These are phyloP conservation scores for Pterulicium gracile DNA, from an alignment of 1,284 basidiomycete species.

Conservation along the genomic window DNA sequence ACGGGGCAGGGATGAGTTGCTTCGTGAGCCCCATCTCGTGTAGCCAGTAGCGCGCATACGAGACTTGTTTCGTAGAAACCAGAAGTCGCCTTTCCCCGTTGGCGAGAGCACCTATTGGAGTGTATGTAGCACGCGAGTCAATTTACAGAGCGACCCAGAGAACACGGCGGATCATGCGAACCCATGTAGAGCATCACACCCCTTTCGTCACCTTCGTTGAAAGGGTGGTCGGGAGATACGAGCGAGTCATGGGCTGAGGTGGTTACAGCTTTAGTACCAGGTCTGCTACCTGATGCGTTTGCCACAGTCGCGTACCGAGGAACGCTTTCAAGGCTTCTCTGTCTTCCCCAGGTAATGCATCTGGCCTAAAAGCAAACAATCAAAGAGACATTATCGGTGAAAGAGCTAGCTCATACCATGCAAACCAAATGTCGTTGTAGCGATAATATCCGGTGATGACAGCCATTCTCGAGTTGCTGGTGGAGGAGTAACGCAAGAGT, in stretches of 20 bases:
- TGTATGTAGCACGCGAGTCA: conserved; percentile 9
- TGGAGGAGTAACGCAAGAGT: conserved; percentile 7
- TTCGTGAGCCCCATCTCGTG: conserved; percentile 62
- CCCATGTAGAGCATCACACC: conserved; percentile 68
- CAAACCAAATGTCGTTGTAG: conserved; percentile 69
- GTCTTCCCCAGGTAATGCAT: conserved; percentile 24
- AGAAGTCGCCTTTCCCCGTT: conserved; percentile 62
- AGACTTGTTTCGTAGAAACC: conserved; percentile 74
- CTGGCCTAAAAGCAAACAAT: conserved; percentile 1
- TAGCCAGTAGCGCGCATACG: conserved; percentile 80
- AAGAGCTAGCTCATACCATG: conserved; percentile 35
- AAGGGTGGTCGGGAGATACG: conserved; percentile 61
- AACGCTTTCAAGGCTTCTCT: conserved; percentile 57
- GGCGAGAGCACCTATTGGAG: conserved; percentile 52
- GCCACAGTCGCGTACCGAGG: conserved; percentile 25
- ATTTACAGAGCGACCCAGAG: not conserved
- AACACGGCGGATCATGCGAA: conserved; percentile 16
- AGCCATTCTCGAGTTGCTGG: conserved; percentile 13
- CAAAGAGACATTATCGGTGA: not conserved
- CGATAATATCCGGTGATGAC: conserved; percentile 64
- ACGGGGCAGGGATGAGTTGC: conserved; percentile 54
- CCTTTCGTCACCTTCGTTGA: conserved; percentile 45
- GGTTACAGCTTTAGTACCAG: too few species aligned
- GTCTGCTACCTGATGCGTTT: not conserved
- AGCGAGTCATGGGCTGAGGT: conserved; percentile 45